Evolutionary conservation across 1,139 yeast species (phyloP).

Genomic region (Tardiomyces digboiensis): DNA sequence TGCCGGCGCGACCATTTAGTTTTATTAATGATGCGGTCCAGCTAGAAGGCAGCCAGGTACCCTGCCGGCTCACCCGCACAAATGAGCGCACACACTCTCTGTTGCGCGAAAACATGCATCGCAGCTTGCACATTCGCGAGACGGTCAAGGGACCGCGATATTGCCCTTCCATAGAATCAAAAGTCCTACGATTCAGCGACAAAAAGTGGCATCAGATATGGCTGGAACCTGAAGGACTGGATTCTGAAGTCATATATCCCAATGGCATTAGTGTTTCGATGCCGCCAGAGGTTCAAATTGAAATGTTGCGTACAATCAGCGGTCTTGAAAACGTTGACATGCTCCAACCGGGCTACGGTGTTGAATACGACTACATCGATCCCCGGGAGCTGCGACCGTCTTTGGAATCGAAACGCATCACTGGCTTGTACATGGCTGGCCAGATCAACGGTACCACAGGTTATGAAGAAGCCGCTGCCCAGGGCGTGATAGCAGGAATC

Average conservation of each 20-base stretch:
- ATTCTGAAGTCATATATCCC: conserved; percentile 81
- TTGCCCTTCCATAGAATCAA: conserved; percentile 95
- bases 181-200: conserved; percentile 70
- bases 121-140: conserved; percentile 85
- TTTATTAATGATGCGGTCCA: conserved; percentile 61
- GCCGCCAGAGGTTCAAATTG: conserved; percentile 87
- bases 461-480: conserved; percentile 97
- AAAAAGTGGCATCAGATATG: conserved; percentile 75
- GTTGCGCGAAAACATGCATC: conserved; percentile 59
- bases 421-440: conserved; percentile 85
- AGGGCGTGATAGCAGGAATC: conserved; percentile 92
- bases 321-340: conserved; percentile 85
- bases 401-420: conserved; percentile 70
- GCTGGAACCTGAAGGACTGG: conserved; percentile 95
- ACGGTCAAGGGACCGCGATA: conserved; percentile 96
- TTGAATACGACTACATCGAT: conserved; percentile 93
- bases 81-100: conserved; percentile 66
- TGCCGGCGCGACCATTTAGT: conserved; percentile 85
- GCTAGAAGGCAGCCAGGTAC: conserved; percentile 40
- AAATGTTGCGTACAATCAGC: conserved; percentile 65
- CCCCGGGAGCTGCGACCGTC: conserved; percentile 79
- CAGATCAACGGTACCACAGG: conserved; percentile 99
- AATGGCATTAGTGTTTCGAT: conserved; percentile 94
- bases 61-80: conserved; percentile 74
- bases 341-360: conserved; percentile 97